Base-by-base conservation (phyloP, 2,329 filamentous ascomycete species). In the Diaporthe eres region DNA sequence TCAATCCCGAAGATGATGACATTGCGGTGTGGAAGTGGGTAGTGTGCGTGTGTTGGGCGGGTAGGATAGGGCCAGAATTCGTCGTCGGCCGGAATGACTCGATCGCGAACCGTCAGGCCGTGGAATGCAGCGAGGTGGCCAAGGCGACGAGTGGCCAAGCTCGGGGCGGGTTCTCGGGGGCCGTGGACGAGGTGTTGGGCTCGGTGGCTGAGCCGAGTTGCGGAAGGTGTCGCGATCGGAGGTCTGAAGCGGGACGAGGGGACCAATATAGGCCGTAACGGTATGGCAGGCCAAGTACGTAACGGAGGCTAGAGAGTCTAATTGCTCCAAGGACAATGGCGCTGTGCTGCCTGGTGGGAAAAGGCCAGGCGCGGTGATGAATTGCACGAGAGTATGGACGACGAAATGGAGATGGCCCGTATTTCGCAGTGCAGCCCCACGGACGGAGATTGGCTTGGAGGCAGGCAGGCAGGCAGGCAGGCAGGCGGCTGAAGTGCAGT, bases 1-100 rank as follows among this genome's bases (percentile, higher is more conserved):
- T 92, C 82, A 92, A 85, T 80, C 90, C 90, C 77, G 89, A 90
- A 80, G 86, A 87, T 75, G 79, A 81, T 74, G 81, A 79, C 79
- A 80, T 81, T 58, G 58, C 77, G 74, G 71, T 70, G 55, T 63
- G n/a, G 42, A 19, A 31, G n/a, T 42, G 42, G 42, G 9, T 37
- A 28, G 57, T 44, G 49, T 60, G 47, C 7, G 68, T 37, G 55
- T 44, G 34, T 31, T 25, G 44, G 34, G 42, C 34, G 39, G 53
- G 55, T 44, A 39, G 47, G 60, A 31, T 51, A 63, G 68, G 71
- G 53, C 42, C 25, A 19, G 57, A 67, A 31, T 22, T 49, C 47
- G 72, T 49, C 47, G 72, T 28, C 42, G 37, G 68, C 31, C 25
- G 25, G n/a, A 58, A 42, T 57, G 55, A 55, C 25, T 72, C 44